Conservation (phyloP, 164 flowering plant species). For the Chimonanthus praecox region DNA sequence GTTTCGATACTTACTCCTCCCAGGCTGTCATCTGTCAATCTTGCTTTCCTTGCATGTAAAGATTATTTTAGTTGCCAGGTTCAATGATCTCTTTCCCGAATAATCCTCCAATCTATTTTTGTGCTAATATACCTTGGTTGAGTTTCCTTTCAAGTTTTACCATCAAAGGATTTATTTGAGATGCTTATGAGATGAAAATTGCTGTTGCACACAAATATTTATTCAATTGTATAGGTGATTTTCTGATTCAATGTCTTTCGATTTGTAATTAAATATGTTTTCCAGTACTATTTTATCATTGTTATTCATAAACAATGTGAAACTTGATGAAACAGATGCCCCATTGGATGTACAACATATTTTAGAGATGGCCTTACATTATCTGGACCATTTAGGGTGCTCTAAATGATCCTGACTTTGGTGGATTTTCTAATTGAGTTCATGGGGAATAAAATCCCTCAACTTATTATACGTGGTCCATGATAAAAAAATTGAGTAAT, state of each 20-base stretch:
- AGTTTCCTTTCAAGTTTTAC: background rate
- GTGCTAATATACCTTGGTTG: background rate
- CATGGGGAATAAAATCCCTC: too few species aligned
- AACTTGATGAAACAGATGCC: too few species aligned
- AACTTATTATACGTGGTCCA: too few species aligned
- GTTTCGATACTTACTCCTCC: slow-evolving; percentile 90
- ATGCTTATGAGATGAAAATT: background rate
- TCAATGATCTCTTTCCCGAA: background rate
- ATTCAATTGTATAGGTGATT: background rate
- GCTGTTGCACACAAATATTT: background rate
- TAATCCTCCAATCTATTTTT: background rate
- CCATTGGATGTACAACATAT: too few species aligned
- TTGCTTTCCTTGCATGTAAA: slow-evolving; percentile 89
- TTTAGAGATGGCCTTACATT: too few species aligned
- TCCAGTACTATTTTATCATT: background rate
- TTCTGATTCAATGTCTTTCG: background rate
- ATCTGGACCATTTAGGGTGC: too few species aligned
- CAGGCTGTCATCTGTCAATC: slow-evolving; percentile 68
- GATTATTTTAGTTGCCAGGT: slow-evolving; percentile 92
- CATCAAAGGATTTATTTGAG: background rate
- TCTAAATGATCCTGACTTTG: too few species aligned
- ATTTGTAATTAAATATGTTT: background rate
- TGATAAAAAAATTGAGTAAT: too few species aligned
- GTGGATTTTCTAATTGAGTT: too few species aligned
- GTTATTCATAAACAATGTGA: background rate